Conservation (phyloP, 2,329 filamentous ascomycete genomes). For the Pseudohalonectria lignicola region DNA sequence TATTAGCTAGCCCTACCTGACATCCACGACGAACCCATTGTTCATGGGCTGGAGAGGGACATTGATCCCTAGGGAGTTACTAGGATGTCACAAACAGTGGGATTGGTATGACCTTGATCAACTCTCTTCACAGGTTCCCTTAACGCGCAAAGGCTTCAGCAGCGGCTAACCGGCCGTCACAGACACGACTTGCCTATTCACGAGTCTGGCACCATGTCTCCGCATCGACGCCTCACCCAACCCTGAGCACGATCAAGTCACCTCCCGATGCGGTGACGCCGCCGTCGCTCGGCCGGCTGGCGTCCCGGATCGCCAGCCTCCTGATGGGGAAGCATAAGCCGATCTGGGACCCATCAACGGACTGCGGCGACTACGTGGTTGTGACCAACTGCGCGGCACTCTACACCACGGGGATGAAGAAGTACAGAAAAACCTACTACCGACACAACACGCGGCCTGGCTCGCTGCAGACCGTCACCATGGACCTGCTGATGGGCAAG, state of each 20-base stretch:
- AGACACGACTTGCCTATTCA: constrained; percentile 96
- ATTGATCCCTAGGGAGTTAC: too few relatives aligned
- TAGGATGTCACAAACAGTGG: constrained; percentile 71
- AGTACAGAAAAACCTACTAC: constrained; percentile 91
- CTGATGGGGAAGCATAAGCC: constrained; percentile 99
- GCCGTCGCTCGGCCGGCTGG: constrained; percentile 81
- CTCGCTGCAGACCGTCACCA: constrained; percentile 74
- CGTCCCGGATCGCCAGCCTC: constrained; percentile 72
- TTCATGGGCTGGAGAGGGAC: too few relatives aligned
- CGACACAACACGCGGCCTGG: constrained; percentile 86
- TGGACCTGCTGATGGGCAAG: constrained; percentile 92
- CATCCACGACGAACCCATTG: too few relatives aligned
- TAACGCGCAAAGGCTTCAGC: neutral
- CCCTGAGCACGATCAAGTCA: constrained; percentile 42
- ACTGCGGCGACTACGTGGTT: constrained; percentile 98
- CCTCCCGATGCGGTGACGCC: constrained; percentile 41
- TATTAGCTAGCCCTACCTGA: too few relatives aligned
- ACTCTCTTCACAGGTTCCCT: too few relatives aligned
- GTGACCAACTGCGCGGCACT: constrained; percentile 81
- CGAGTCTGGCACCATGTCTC: constrained; percentile 86
- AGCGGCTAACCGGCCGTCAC: constrained; percentile 3
- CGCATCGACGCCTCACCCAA: constrained; percentile 55
- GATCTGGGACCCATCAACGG: constrained; percentile 91
- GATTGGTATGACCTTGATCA: constrained; percentile 57
- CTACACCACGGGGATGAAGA: constrained; percentile 84